A percentile compares a stretch with the other conserved stretches of the same genome.
phyloP scores from a whole-genome alignment of 2,329 filamentous ascomycete species.

The Botryotinia calthae region DNA sequence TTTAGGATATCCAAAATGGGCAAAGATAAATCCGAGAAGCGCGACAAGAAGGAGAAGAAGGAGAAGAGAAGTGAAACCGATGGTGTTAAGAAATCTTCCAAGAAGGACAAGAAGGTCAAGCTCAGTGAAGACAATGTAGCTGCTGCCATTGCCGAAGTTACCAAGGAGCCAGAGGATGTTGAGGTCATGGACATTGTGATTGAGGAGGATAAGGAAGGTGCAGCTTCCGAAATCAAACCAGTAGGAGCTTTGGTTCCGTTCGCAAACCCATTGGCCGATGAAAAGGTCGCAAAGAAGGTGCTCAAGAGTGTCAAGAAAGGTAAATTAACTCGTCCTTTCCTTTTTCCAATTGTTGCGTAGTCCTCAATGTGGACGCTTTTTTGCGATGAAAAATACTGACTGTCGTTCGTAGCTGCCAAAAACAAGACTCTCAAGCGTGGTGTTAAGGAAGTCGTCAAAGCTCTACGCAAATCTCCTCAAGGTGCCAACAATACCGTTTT shows the following conservation, averaged over 20 bases:
- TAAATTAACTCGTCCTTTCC: slow-evolving; percentile 25
- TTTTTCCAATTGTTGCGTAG: not conserved
- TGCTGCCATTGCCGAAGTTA: slow-evolving; percentile 62
- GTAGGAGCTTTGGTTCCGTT: slow-evolving; percentile 74
- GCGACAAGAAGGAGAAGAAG: slow-evolving; percentile 61
- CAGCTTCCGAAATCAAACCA: slow-evolving; percentile 45
- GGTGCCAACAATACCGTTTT: slow-evolving; percentile 62
- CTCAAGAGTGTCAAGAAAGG: slow-evolving; percentile 64
- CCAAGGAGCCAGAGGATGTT: slow-evolving; percentile 52
- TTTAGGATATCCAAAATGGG: slow-evolving; percentile 31
- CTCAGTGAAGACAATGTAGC: slow-evolving; percentile 50
- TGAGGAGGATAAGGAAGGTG: slow-evolving; percentile 40
- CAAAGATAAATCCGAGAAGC: slow-evolving; percentile 38
- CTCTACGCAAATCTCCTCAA: slow-evolving; percentile 84
- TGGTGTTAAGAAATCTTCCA: slow-evolving; percentile 45
- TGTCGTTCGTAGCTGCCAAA: slow-evolving; percentile 69
- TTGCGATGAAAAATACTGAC: slow-evolving; percentile 25
- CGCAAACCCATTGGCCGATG: slow-evolving; percentile 75
- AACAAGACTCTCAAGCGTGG: slow-evolving; percentile 94
- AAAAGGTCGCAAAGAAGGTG: slow-evolving; percentile 69
- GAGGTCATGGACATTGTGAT: slow-evolving; percentile 43
- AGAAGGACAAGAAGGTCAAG: slow-evolving; percentile 43
- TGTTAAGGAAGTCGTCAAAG: slow-evolving; percentile 98
- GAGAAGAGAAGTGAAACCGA: slow-evolving; percentile 56
- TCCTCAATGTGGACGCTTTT: not conserved